A percentile compares a stretch with the other conserved stretches of the same genome.
phyloP scores from a whole-genome alignment of 768 basidiomycete species.

The Leucosporidium yakuticum region DNA sequence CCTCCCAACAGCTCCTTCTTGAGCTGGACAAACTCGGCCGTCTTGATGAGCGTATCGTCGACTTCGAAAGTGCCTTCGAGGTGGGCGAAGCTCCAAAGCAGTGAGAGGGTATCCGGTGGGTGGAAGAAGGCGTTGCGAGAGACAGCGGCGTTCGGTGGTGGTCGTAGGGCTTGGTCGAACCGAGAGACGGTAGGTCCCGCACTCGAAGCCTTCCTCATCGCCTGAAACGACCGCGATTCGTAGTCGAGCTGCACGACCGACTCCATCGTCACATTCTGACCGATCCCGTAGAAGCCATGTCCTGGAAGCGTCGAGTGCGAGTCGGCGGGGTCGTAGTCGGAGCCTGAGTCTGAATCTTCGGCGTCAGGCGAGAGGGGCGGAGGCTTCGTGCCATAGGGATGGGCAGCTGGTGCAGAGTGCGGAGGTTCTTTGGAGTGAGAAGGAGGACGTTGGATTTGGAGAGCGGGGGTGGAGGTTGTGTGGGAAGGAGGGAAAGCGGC shows the following conservation, averaged over 20 bases:
- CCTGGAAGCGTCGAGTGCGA: not conserved
- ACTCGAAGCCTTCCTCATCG: not conserved
- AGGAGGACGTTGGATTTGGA: no score
- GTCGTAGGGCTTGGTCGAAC: not conserved
- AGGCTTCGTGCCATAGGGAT: conserved; percentile 14
- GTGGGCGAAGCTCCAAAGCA: conserved; percentile 80
- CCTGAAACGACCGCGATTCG: not conserved
- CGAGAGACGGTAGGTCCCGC: conserved; percentile 1
- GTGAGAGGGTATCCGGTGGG: conserved; percentile 54
- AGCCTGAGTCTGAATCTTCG: conserved; percentile 17
- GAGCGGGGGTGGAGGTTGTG: no score
- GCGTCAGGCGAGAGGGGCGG: conserved; percentile 22
- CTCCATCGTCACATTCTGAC: conserved; percentile 38
- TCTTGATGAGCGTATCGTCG: conserved; percentile 42
- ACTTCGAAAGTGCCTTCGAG: conserved; percentile 63
- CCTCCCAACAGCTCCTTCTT: conserved; percentile 35
- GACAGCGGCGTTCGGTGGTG: not conserved
- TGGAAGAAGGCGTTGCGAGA: conserved; percentile 3
- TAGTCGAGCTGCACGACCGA: conserved; percentile 24
- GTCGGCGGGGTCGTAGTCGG: conserved; percentile 17
- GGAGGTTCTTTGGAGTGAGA: not conserved
- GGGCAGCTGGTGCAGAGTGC: not conserved
- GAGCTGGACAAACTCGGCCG: conserved; percentile 37
- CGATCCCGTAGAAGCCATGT: conserved; percentile 29
- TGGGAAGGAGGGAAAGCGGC: no score